These are phyloP conservation scores for Metschnikowia dekortorum DNA, from an alignment of 805 yeast species.

Conservation along the genomic window DNA sequence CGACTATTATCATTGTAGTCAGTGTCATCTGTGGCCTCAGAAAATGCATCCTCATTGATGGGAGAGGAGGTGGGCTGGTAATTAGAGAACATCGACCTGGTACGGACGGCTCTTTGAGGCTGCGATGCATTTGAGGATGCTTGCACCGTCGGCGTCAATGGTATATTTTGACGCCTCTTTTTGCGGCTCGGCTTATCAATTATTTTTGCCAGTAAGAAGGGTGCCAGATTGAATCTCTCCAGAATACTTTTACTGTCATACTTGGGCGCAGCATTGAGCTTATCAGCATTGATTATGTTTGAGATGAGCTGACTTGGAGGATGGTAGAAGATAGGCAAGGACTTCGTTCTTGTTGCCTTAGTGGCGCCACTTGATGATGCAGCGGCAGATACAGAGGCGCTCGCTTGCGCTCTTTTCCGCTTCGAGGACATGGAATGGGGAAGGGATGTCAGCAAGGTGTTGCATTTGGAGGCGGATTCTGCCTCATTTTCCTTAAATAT, in stretches of 20 bases:
- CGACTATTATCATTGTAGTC: slow-evolving; percentile 26
- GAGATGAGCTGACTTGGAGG: slow-evolving; percentile 37
- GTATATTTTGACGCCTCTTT: slow-evolving; percentile 20
- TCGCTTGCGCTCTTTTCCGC: slow-evolving; percentile 9
- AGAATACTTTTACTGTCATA: slow-evolving; percentile 39
- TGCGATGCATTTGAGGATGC: slow-evolving; percentile 11
- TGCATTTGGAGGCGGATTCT: slow-evolving; percentile 1
- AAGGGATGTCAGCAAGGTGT: neutral
- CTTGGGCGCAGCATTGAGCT: slow-evolving; percentile 32
- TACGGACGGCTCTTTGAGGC: slow-evolving; percentile 39
- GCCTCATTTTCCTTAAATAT: slow-evolving; percentile 7
- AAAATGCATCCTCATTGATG: slow-evolving; percentile 35
- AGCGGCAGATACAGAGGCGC: slow-evolving; percentile 8
- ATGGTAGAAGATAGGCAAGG: slow-evolving; percentile 38
- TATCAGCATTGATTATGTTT: slow-evolving; percentile 40
- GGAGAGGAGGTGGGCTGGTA: slow-evolving; percentile 37
- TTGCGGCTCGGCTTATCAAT: slow-evolving; percentile 31
- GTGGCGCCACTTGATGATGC: slow-evolving; percentile 20
- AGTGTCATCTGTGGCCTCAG: slow-evolving; percentile 36
- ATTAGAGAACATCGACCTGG: slow-evolving; percentile 38
- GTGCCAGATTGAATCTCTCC: slow-evolving; percentile 44
- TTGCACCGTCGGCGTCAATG: slow-evolving; percentile 15
- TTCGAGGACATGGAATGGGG: slow-evolving; percentile 4
- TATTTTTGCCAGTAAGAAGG: slow-evolving; percentile 39
- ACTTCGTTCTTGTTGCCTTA: slow-evolving; percentile 42